These are phyloP conservation scores for Endogone sp. DNA, from an alignment of 192 early-diverging fungal species.

Conservation along the genomic window DNA sequence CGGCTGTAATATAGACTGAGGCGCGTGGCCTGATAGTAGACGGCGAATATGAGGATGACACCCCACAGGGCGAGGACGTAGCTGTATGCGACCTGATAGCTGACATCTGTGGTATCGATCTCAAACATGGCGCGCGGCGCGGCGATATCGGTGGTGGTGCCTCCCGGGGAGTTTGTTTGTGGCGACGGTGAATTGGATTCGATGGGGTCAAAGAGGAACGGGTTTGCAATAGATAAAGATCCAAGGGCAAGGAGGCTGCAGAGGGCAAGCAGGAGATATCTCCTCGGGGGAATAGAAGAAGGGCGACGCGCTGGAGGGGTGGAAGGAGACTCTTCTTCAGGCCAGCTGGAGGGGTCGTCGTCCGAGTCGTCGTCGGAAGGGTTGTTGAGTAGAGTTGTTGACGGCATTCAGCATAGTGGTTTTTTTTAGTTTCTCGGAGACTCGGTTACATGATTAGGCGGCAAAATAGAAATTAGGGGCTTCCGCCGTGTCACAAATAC, in stretches of 20 bases:
- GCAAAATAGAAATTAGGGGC: too few relatives aligned
- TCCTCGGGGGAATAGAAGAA: too few relatives aligned
- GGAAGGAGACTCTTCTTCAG: too few relatives aligned
- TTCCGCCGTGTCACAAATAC: too few relatives aligned
- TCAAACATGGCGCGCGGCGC: background rate
- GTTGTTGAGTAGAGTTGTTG: too few relatives aligned
- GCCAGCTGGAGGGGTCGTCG: too few relatives aligned
- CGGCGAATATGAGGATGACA: background rate
- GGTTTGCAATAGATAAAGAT: background rate
- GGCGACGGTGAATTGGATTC: background rate
- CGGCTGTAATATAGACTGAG: background rate
- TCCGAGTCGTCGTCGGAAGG: too few relatives aligned
- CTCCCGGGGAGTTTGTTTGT: background rate
- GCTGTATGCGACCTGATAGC: background rate
- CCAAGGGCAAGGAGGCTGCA: background rate
- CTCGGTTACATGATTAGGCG: too few relatives aligned
- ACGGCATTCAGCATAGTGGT: too few relatives aligned
- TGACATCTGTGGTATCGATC: background rate
- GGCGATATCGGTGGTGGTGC: background rate
- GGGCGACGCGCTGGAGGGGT: background rate
- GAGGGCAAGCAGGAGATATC: background rate
- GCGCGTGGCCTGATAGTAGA: background rate
- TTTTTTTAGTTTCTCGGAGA: too few relatives aligned
- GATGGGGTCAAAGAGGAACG: background rate
- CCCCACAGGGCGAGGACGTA: background rate